phyloP scores from a whole-genome alignment of 2,329 filamentous ascomycete genomes.

The Fusarium clavum region DNA sequence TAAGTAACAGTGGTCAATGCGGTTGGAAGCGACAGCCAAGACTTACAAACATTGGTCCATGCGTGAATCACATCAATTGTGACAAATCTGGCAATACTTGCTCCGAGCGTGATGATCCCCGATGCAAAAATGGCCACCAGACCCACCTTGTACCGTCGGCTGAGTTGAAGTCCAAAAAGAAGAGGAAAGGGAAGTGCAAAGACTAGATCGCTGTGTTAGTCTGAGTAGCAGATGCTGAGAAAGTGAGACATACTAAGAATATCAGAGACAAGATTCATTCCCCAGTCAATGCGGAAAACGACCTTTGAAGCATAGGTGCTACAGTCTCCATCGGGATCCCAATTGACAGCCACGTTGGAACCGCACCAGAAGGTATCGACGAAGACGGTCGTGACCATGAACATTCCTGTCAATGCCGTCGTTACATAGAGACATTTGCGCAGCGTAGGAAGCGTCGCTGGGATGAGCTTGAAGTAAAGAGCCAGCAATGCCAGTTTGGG shows the following conservation, averaged over 20 bases:
- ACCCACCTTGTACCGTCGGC: conserved; percentile 30
- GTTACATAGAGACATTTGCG: conserved; percentile 40
- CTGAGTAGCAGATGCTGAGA: not conserved
- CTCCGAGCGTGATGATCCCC: conserved; percentile 35
- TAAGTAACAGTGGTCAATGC: not conserved
- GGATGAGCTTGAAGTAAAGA: conserved; percentile 47
- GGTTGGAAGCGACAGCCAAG: not conserved
- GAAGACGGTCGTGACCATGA: conserved; percentile 43
- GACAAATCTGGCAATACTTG: conserved; percentile 35
- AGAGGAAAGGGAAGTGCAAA: conserved; percentile 36
- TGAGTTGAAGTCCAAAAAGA: conserved; percentile 30
- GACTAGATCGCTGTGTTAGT: conserved; percentile 6
- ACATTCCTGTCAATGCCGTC: conserved; percentile 39
- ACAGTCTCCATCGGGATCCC: conserved; percentile 42
- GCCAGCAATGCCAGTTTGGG: conserved; percentile 47
- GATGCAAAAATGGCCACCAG: conserved; percentile 34
- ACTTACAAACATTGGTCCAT: conserved; percentile 44
- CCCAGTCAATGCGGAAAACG: conserved; percentile 48
- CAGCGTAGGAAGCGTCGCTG: conserved; percentile 41
- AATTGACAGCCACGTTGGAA: conserved; percentile 44
- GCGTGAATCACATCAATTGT: conserved; percentile 39
- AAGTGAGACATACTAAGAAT: conserved; percentile 14
- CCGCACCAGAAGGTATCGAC: conserved; percentile 51
- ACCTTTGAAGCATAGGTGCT: conserved; percentile 44
- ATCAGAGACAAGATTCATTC: conserved; percentile 43